phyloP scores from a whole-genome alignment of 176 grass and related monocot species.

The Neostapfia colusana region DNA sequence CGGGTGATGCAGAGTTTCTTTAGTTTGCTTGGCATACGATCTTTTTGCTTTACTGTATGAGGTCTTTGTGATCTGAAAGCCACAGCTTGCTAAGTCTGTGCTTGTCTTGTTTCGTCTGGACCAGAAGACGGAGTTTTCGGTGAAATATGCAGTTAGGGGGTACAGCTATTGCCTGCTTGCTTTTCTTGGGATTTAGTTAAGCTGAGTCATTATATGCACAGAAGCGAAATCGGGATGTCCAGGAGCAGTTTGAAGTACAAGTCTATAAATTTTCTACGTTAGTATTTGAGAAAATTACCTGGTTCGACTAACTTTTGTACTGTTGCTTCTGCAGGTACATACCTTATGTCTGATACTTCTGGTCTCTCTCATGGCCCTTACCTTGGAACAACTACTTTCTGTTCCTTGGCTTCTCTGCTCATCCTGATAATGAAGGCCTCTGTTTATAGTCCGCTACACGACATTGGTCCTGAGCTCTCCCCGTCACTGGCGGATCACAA shows the following conservation, averaged over 20 bases:
- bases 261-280: not conserved
- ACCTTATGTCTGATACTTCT: constrained; percentile 65
- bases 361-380: constrained; percentile 72
- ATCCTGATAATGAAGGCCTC: constrained; percentile 76
- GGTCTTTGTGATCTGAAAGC: constrained; percentile 43
- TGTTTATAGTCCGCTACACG: constrained; percentile 63
- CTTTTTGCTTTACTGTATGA: constrained; percentile 28
- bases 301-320: constrained; percentile 33
- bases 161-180: constrained; percentile 28
- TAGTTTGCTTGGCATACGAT: constrained; percentile 27
- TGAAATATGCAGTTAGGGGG: constrained; percentile 9
- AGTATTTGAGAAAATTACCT: not conserved
- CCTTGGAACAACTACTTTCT: constrained; percentile 70
- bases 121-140: not conserved
- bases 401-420: constrained; percentile 73
- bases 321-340: constrained; percentile 65
- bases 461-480: constrained; percentile 65
- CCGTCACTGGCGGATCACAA: constrained; percentile 66
- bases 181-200: constrained; percentile 25
- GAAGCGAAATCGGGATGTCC: not conserved
- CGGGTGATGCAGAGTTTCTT: not conserved
- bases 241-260: constrained; percentile 6
- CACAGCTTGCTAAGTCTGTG: constrained; percentile 27
- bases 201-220: not conserved
- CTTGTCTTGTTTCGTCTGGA: constrained; percentile 30